phyloP scores from a whole-genome alignment of 768 basidiomycete species.

The Calocybe cyanea region DNA sequence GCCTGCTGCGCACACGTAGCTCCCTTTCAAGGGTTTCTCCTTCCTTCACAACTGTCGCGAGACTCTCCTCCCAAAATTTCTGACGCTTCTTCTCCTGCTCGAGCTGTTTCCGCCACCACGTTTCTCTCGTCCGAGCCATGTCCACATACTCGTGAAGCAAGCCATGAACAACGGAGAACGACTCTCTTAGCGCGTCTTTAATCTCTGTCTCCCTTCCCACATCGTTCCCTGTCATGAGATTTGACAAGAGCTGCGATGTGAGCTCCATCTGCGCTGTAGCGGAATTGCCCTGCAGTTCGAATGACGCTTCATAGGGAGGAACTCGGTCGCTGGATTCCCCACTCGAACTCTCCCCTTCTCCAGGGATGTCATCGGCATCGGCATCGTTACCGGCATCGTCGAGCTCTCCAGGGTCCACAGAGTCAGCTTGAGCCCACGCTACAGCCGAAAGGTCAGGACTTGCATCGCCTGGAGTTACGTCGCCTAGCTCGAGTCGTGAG shows the following conservation, averaged over 20 bases:
- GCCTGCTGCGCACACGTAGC: conserved; percentile 56
- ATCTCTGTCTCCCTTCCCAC: conserved; percentile 10
- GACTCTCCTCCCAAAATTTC: conserved; percentile 84
- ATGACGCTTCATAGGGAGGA: conserved; percentile 56
- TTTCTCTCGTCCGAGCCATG: conserved; percentile 76
- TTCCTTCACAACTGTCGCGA: conserved; percentile 81
- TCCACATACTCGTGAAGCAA: conserved; percentile 64
- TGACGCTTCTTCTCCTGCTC: conserved; percentile 61
- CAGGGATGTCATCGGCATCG: conserved; percentile 16
- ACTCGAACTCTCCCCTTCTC: conserved; percentile 37
- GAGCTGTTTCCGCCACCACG: conserved; percentile 68
- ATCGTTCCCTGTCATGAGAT: conserved; percentile 21
- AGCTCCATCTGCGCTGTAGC: conserved; percentile 76
- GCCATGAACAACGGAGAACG: conserved; percentile 49
- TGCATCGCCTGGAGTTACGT: conserved; percentile 2
- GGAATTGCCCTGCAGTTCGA: conserved; percentile 69
- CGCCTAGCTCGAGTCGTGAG: conserved; percentile 7
- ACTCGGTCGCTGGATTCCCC: conserved; percentile 33
- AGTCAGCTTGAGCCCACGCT: conserved; percentile 17
- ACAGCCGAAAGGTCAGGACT: conserved; percentile 18
- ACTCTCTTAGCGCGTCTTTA: conserved; percentile 49
- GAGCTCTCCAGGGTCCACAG: conserved; percentile 17
- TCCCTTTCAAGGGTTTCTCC: conserved; percentile 83
- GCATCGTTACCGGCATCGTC: conserved; percentile 21
- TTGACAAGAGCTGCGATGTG: conserved; percentile 58